phyloP scores from a whole-genome alignment of 352 stramenopile genomes.

The Phytophthora hibernalis region DNA sequence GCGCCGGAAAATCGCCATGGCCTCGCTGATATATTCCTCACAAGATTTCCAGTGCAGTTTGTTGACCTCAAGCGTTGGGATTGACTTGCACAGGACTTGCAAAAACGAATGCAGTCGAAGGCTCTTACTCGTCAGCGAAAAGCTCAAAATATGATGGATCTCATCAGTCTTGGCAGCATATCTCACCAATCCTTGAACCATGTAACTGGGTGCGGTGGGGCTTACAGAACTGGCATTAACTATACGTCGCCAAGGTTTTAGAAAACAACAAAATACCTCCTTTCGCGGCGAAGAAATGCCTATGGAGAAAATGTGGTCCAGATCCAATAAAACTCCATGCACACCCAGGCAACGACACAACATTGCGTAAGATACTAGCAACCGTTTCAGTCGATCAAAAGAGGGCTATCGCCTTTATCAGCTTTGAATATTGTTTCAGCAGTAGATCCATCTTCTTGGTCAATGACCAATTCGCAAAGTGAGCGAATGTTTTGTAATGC shows the following conservation, averaged over 20 bases:
- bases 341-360: constrained; percentile 29
- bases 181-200: constrained; percentile 1
- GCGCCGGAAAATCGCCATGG: constrained; percentile 29
- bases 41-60: constrained; percentile 33
- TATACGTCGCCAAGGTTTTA: constrained; percentile 10
- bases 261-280: constrained; percentile 33
- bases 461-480: constrained; percentile 18
- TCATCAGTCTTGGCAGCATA: constrained; percentile 5
- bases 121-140: constrained; percentile 25
- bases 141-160: constrained; percentile 13
- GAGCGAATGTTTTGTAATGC: background rate
- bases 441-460: constrained; percentile 12
- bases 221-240: background rate
- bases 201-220: background rate
- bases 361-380: constrained; percentile 35
- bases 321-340: constrained; percentile 32
- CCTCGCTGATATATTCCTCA: constrained; percentile 41
- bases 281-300: constrained; percentile 4
- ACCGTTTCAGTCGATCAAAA: constrained; percentile 19
- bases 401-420: background rate
- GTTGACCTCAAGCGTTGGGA: background rate
- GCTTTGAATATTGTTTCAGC: background rate
- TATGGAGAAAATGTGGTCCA: constrained; percentile 26
- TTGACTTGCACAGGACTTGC: constrained; percentile 18
- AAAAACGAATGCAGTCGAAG: constrained; percentile 13